Evolutionary conservation across 495 filamentous ascomycete species (phyloP).

Genomic region (Astrothelium subdiscretum): DNA sequence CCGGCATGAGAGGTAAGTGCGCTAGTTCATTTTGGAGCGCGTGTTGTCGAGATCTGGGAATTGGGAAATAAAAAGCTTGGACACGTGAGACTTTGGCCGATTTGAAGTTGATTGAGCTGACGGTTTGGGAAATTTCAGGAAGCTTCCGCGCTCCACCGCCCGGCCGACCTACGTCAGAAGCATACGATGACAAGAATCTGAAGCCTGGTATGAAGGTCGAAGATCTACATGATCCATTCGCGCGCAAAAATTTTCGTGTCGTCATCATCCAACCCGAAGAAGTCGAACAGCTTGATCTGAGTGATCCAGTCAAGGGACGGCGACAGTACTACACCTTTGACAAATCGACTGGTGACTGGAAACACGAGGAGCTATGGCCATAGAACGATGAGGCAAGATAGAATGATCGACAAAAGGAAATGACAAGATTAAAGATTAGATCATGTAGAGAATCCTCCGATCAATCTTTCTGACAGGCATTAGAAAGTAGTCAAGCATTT

Average conservation of each 20-base stretch:
- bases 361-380: constrained; percentile 72
- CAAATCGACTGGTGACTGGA: constrained; percentile 49
- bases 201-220: constrained; percentile 55
- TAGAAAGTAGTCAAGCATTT: background rate
- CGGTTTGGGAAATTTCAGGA: constrained; percentile 27
- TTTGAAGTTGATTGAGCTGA: too few relatives aligned
- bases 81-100: too few relatives aligned
- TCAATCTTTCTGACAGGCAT: background rate
- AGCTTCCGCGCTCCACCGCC: constrained; percentile 70
- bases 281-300: constrained; percentile 67
- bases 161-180: constrained; percentile 43
- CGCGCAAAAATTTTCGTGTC: constrained; percentile 72
- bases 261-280: constrained; percentile 70
- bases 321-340: constrained; percentile 58
- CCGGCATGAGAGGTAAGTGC: constrained; percentile 38
- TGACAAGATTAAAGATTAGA: background rate
- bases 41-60: background rate
- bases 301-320: constrained; percentile 47
- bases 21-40: background rate
- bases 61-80: background rate
- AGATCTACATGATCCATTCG: constrained; percentile 55
- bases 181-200: constrained; percentile 38
- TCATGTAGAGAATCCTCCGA: background rate
- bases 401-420: background rate
- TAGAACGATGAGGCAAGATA: constrained; percentile 2